Conservation (phyloP, 1,139 yeast genomes). For the Casaregolazyma lundiana region DNA sequence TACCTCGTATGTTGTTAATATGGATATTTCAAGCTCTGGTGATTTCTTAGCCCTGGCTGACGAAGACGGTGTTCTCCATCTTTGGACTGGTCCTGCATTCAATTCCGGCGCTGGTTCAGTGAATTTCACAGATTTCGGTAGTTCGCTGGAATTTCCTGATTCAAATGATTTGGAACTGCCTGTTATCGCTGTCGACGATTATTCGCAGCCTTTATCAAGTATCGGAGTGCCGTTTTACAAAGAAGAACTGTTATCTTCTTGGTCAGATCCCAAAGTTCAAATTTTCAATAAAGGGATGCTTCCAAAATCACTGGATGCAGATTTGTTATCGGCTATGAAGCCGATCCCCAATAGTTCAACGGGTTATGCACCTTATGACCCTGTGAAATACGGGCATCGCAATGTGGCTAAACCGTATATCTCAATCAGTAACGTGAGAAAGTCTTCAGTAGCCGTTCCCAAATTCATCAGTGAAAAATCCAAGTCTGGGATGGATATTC, state of each 20-base stretch:
- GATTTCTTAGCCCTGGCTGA: constrained; percentile 72
- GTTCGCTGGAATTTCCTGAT: constrained; percentile 50
- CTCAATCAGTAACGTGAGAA: constrained; percentile 36
- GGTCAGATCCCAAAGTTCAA: constrained; percentile 37
- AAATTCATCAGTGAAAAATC: constrained; percentile 69
- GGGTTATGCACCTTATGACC: constrained; percentile 48
- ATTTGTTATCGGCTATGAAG: constrained; percentile 27
- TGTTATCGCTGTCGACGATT: constrained; percentile 35
- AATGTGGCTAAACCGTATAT: constrained; percentile 43
- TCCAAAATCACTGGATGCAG: constrained; percentile 29
- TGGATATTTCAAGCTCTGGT: constrained; percentile 75
- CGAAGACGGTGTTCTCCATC: constrained; percentile 55
- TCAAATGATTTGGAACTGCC: constrained; percentile 14
- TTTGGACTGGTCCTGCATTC: constrained; percentile 54
- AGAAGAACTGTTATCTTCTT: constrained; percentile 72
- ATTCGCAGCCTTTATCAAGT: constrained; percentile 54
- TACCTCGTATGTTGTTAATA: constrained; percentile 45
- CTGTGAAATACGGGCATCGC: constrained; percentile 35
- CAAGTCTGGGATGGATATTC: constrained; percentile 27
- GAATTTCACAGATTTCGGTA: constrained; percentile 45
- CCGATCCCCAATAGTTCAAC: constrained; percentile 23
- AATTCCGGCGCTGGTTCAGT: constrained; percentile 27
- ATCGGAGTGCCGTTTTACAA: constrained; percentile 88
- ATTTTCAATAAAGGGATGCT: constrained; percentile 34
- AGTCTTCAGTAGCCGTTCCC: constrained; percentile 42